Percentiles rank a stretch among this genome's conserved stretches.
These are phyloP conservation scores for Globisporangium cystogenes DNA, from an alignment of 352 stramenopile genomes.

Conservation along the genomic window DNA sequence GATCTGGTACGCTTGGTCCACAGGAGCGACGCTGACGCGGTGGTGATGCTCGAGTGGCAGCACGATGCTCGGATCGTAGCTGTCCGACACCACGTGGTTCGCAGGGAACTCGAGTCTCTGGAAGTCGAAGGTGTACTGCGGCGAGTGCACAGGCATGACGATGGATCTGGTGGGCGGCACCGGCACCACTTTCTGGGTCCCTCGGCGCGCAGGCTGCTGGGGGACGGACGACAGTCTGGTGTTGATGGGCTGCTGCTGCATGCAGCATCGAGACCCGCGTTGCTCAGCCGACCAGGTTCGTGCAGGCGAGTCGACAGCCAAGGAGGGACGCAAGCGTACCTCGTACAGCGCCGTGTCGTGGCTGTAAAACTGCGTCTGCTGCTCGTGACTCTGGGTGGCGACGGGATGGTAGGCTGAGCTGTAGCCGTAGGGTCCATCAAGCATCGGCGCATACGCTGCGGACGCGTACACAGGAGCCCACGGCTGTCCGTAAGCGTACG, in stretches of 20 bases:
- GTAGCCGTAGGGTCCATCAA: neutral
- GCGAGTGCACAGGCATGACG: slow-evolving; percentile 12
- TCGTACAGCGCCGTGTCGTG: slow-evolving; percentile 5
- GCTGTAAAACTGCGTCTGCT: slow-evolving; percentile 2
- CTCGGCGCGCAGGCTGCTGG: neutral
- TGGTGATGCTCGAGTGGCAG: slow-evolving; percentile 6
- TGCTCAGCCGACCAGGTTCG: too few relatives aligned
- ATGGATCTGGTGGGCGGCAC: slow-evolving; percentile 1
- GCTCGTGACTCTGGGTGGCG: neutral
- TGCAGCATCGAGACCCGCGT: too few relatives aligned
- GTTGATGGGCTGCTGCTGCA: neutral
- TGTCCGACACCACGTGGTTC: neutral
- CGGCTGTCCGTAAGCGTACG: slow-evolving; percentile 6
- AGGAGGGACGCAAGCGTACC: too few relatives aligned
- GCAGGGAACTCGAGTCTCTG: slow-evolving; percentile 1
- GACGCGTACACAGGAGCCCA: slow-evolving; percentile 3
- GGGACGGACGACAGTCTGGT: neutral
- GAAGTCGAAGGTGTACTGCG: slow-evolving; percentile 2
- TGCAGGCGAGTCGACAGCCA: too few relatives aligned
- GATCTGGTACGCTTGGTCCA: slow-evolving; percentile 5
- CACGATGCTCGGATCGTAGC: slow-evolving; percentile 8
- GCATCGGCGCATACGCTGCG: neutral
- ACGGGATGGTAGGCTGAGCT: neutral
- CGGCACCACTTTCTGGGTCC: slow-evolving; percentile 12
- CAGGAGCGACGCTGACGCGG: slow-evolving; percentile 3